Base-by-base conservation (phyloP, 495 filamentous ascomycete genomes). In the Pyrenopolyporus hunteri region DNA sequence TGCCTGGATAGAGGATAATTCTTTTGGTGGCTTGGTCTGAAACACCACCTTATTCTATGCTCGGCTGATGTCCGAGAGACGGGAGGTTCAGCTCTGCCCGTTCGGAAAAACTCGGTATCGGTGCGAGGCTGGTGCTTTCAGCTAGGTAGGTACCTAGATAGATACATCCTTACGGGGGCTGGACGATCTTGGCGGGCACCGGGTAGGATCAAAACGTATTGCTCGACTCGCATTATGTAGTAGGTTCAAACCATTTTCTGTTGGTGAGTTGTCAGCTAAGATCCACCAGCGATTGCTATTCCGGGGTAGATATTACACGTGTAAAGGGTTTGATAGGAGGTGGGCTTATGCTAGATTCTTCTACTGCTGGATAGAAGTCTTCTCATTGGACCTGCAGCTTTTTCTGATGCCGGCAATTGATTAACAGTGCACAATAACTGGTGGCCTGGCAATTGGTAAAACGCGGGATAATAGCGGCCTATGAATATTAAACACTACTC, bases 71-170 rank as follows among this genome's bases (percentile, higher is more conserved):
- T 33, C 31, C 9, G 31, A 14, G 17, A 2, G 9, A 22, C 16
- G 4, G 8, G 17, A 16, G 16, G 17, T 14, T 50, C 31, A 50
- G 47, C 43, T 46, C 8, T 50, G 31, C 28, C 19, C 37, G 26
- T 6, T 11, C 55, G 55, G 44, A 37, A 46, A 19, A 49, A 58
- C 44, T 43, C 44, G 33, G 44, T 26, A 32, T 32, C 11, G 17
- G 47, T 28, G 20, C 29, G 16, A 42, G 55, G 55, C 55, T 58
- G n/a, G n/a, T n/a, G 44, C 35, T 49, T 58, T 58, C 55, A 58
- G 55, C 55, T 58, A 35, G 7, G n/a, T n/a, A n/a, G n/a, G n/a
- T n/a, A n/a, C n/a, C n/a, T n/a, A n/a, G n/a, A n/a, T n/a, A n/a
- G n/a, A n/a, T n/a, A n/a, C n/a, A n/a, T n/a, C n/a, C n/a, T n/a